A percentile compares a stretch with the other conserved stretches of the same genome.
Conservation (phyloP, 2,329 filamentous ascomycete species). For the Pseudocercospora vitis region DNA sequence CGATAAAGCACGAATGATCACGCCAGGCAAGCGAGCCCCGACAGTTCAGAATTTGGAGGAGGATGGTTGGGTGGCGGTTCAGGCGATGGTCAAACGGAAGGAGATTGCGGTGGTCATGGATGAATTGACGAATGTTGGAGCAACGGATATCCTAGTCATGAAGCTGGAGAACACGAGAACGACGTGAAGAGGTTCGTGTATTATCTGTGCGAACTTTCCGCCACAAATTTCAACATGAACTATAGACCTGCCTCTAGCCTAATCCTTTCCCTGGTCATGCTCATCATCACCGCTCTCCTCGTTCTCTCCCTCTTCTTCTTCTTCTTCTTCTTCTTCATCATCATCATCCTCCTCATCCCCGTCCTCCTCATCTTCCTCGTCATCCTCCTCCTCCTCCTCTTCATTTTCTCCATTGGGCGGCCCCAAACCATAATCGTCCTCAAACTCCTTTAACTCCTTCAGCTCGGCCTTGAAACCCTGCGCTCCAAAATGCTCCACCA, state of each 20-base stretch:
- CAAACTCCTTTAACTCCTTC: constrained; percentile 73
- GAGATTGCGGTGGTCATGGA: constrained; percentile 85
- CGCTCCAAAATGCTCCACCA: constrained; percentile 70
- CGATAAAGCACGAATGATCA: constrained; percentile 68
- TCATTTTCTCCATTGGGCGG: constrained; percentile 61
- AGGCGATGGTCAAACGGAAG: constrained; percentile 89
- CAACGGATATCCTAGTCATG: constrained; percentile 80
- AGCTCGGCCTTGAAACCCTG: constrained; percentile 78
- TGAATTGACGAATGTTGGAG: constrained; percentile 70
- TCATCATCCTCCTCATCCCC: constrained; percentile 53
- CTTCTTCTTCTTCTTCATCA: constrained; percentile 27
- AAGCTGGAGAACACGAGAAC: constrained; percentile 88
- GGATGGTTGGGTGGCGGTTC: constrained; percentile 90
- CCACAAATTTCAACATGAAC: too few relatives aligned
- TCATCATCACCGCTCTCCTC: too few relatives aligned
- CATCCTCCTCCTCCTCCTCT: constrained; percentile 60
- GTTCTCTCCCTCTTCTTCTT: not conserved
- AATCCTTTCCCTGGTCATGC: too few relatives aligned
- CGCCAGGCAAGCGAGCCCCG: constrained; percentile 88
- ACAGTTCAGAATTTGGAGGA: constrained; percentile 88
- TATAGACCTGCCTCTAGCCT: too few relatives aligned
- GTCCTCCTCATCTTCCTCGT: constrained; percentile 50
- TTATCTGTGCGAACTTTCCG: too few relatives aligned
- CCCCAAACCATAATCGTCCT: constrained; percentile 85
- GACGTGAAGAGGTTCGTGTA: too few relatives aligned